Base-by-base conservation (phyloP, 2,329 filamentous ascomycete species). In the Fusarium veterinarium region DNA sequence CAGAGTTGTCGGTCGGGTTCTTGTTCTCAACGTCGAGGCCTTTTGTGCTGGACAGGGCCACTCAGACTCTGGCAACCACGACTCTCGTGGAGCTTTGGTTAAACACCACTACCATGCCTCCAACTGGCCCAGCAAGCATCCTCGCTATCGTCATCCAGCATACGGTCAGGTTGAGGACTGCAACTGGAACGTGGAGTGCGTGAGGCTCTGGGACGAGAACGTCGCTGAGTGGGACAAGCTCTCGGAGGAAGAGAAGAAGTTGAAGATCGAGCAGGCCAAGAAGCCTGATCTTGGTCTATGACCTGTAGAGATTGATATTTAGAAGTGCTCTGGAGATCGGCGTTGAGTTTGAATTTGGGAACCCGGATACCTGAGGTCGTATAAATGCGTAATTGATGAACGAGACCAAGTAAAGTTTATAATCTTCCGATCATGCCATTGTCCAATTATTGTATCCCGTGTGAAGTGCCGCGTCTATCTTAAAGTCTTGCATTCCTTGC, bases 81-180 rank as follows among this genome's bases (percentile, higher is more conserved):
- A 91, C 57, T 86, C 91, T 3, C 85, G 90, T 56, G 86, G 86
- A 25, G 91, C 92, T 4, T 83, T 93, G 3, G 91, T 93, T 30
- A 92, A 91, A 79, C 92, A 94, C 78, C 91, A 93, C 79, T 94
- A 93, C 76, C 92, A 93, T 79, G 92, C 92, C 1, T 93, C 91
- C 3, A 88, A 89, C 66, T 93, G 92, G 92, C 92, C 91, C 5
- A 88, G 86, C 58, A 84, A 84, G 6, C 91, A 93, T 77, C 91
- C 89, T 3, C 85, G 91, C 35, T 92, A 87, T 81, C 90, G 84
- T 51, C 91, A 93, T 78, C 91, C 91, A 2, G 88, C 90, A 59
- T 92, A 91, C 76, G 91, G 90, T 10, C 90, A 92, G 79, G 91
- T 93, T 0, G 91, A 93, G 78, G 84, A 86, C 72, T 93, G 91